Conservation (phyloP, 2,329 filamentous ascomycete genomes). For the Curvularia verruculosa region DNA sequence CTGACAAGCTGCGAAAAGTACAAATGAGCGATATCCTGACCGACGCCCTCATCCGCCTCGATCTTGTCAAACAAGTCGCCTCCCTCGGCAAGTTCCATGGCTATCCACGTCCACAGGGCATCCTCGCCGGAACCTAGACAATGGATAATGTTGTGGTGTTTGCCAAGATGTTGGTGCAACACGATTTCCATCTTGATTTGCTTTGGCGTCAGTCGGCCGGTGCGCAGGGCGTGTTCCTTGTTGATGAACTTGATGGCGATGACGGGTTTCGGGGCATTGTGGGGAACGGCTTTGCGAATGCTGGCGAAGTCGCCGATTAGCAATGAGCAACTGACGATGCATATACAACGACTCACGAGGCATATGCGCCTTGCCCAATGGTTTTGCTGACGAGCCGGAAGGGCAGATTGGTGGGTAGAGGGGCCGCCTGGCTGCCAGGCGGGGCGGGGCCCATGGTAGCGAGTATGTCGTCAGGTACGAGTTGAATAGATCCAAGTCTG, state of each 20-base stretch:
- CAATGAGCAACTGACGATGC: neutral
- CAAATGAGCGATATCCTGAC: constrained; percentile 91
- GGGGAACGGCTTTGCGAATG: constrained; percentile 89
- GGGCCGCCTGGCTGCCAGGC: constrained; percentile 77
- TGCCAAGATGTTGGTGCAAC: constrained; percentile 84
- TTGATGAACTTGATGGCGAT: constrained; percentile 99
- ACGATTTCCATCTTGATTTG: constrained; percentile 92
- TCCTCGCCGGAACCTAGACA: constrained; percentile 91
- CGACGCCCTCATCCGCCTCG: constrained; percentile 94
- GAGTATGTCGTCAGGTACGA: neutral
- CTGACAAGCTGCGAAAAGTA: constrained; percentile 93
- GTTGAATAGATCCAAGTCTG: neutral
- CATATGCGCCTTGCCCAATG: constrained; percentile 95
- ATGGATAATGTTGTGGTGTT: constrained; percentile 91
- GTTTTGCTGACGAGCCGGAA: constrained; percentile 96
- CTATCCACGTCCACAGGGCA: constrained; percentile 89
- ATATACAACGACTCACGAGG: constrained; percentile 65
- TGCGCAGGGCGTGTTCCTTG: constrained; percentile 88
- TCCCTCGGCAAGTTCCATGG: constrained; percentile 95
- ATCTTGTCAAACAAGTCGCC: constrained; percentile 99
- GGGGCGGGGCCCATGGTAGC: constrained; percentile 32
- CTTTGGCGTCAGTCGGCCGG: constrained; percentile 85
- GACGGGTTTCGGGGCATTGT: constrained; percentile 70
- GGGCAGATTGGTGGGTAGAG: constrained; percentile 81
- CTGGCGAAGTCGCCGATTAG: constrained; percentile 4